Evolutionary conservation across 805 yeast genomes (phyloP), one percentile per base, ranked within the genome.

Genomic region (Starmerella floricola): DNA sequence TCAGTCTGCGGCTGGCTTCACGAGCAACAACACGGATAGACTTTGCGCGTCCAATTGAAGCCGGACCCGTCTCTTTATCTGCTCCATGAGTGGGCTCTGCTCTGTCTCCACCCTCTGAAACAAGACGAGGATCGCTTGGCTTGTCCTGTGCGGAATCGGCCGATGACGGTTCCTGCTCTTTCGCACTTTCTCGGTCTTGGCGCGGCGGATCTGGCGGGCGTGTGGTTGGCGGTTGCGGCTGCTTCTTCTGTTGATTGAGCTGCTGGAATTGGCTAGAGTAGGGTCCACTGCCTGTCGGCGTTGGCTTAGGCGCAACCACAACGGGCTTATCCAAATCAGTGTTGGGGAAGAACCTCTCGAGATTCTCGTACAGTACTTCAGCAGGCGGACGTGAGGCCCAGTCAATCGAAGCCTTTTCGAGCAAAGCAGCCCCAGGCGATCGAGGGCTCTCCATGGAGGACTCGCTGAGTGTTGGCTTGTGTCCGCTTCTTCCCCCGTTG

Each of bases 381-480:
- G 94, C 80, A 0, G 97, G 86, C 2, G 99, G 99, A 58, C 99
- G 75, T 13, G 91, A 79, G 6, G 79, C 77, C 84, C 78, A 74
- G 42, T 45, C 53, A n/a, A 43, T 39, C 19, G 46, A 44, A 10
- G 46, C 44, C 17, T 31, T 35, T 40, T 45, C 46, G 19, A 42
- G 37, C 29, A 16, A n/a, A 2, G 43, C 42, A 11, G 47, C 41
- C 2, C 44, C 41, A 2, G 41, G 45, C 28, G 46, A 36, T 8
- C 51, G 34, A 11, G 48, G 48, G 16, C 38, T 21, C 15, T 47
- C 47, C 15, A 41, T 20, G 10, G 47, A 38, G 4, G 41, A 29
- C 31, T 47, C 46, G 27, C 39, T 39, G 12, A 18, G 35, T 10
- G 44, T 37, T 6, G 39, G 27, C 15, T 26, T 12, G 33, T 42